Evolutionary conservation across 2,329 filamentous ascomycete genomes (phyloP).

Genomic region (Cladophialophora bantiana): DNA sequence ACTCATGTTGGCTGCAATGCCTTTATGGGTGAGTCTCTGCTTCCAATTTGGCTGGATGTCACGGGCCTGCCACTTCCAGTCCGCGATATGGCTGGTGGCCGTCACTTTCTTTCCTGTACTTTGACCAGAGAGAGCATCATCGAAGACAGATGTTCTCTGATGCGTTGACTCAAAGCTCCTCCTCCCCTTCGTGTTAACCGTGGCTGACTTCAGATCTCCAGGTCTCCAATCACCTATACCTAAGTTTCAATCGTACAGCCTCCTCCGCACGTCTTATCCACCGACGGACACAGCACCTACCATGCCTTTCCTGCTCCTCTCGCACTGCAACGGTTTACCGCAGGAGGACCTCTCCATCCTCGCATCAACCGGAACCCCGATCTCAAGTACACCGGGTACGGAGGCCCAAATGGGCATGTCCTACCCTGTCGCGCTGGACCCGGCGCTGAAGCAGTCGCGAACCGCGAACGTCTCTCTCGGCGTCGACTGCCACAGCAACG

Average conservation of each 20-base stretch:
- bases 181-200: not conserved
- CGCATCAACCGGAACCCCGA: constrained; percentile 32
- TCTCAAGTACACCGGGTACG: constrained; percentile 58
- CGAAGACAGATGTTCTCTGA: not conserved
- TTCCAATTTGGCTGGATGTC: not conserved
- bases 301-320: constrained; percentile 53
- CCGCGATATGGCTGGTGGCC: not conserved
- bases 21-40: constrained; percentile 34
- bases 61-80: not conserved
- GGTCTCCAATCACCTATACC: constrained; percentile 27
- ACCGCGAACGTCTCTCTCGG: constrained; percentile 40
- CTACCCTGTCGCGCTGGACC: constrained; percentile 46
- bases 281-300: not conserved
- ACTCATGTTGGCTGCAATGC: constrained; percentile 41
- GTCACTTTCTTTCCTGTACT: not conserved
- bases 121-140: too few species aligned
- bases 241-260: constrained; percentile 43
- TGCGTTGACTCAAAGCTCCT: not conserved
- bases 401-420: constrained; percentile 59
- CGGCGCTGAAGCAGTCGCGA: constrained; percentile 26
- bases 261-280: constrained; percentile 43
- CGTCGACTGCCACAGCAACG: constrained; percentile 46
- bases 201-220: not conserved
- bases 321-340: constrained; percentile 47
- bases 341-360: constrained; percentile 41